Evolutionary conservation across 1,139 yeast genomes (phyloP).

Genomic region (Taphrina confusa): DNA sequence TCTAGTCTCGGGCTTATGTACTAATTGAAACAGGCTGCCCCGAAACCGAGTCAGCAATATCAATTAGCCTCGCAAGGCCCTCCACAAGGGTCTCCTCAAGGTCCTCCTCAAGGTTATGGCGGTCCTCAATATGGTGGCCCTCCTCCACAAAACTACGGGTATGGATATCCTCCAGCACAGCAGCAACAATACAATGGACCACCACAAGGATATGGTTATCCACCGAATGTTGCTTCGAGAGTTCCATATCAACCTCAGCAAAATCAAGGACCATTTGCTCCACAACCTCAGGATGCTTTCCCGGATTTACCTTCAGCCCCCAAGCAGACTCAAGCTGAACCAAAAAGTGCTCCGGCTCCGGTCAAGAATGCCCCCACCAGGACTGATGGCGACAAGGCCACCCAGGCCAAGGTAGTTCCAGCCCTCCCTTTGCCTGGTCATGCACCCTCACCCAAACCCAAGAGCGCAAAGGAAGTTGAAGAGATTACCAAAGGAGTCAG

Average conservation of each 20-base stretch:
- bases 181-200: constrained; percentile 43
- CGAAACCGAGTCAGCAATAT: constrained; percentile 27
- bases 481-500: constrained; percentile 47
- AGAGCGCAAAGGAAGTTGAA: constrained; percentile 39
- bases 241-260: constrained; percentile 51
- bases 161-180: constrained; percentile 41
- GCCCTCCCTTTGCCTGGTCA: constrained; percentile 40
- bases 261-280: constrained; percentile 47
- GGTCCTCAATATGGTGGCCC: constrained; percentile 36
- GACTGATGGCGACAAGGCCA: constrained; percentile 33
- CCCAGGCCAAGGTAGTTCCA: constrained; percentile 28
- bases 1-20: neutral
- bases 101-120: constrained; percentile 26
- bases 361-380: constrained; percentile 40
- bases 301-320: constrained; percentile 38
- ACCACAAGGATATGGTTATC: constrained; percentile 40
- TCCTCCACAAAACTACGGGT: constrained; percentile 40
- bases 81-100: constrained; percentile 2
- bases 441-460: constrained; percentile 44
- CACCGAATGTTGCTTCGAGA: constrained; percentile 51
- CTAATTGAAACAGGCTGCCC: constrained; percentile 11
- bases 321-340: constrained; percentile 1
- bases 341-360: constrained; percentile 7
- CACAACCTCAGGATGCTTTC: constrained; percentile 46
- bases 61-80: neutral